A percentile compares a stretch with the other conserved stretches of the same genome.
phyloP scores from a whole-genome alignment of 2,329 filamentous ascomycete genomes.

The Ophiocordyceps camponoti-leonardi region DNA sequence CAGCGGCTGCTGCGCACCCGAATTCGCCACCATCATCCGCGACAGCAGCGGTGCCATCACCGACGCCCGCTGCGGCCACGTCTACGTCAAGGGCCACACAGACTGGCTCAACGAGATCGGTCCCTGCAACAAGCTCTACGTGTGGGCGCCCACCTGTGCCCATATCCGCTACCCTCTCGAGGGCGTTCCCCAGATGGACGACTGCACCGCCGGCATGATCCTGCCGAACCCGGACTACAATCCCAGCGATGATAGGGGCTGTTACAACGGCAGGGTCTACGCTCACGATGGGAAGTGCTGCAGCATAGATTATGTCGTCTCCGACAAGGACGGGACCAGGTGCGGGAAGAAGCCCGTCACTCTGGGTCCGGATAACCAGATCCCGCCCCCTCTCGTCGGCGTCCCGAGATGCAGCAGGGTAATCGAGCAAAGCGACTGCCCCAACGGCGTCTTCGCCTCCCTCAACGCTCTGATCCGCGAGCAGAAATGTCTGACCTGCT shows the following conservation, averaged over 20 bases:
- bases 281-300: neutral
- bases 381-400: neutral
- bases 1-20: neutral
- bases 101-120: neutral
- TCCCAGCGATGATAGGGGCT: neutral
- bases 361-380: neutral
- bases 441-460: neutral
- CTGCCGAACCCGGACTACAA: neutral
- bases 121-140: neutral
- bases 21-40: neutral
- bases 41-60: neutral
- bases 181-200: neutral
- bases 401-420: neutral
- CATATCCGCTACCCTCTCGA: neutral
- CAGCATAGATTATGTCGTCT: neutral
- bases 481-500: neutral
- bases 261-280: neutral
- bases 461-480: neutral
- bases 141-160: neutral
- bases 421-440: neutral
- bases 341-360: neutral
- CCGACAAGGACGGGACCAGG: neutral
- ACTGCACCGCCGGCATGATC: neutral
- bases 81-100: neutral
- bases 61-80: neutral